Conservation (phyloP, 768 basidiomycete genomes). For the Phaeotremella skinneri region DNA sequence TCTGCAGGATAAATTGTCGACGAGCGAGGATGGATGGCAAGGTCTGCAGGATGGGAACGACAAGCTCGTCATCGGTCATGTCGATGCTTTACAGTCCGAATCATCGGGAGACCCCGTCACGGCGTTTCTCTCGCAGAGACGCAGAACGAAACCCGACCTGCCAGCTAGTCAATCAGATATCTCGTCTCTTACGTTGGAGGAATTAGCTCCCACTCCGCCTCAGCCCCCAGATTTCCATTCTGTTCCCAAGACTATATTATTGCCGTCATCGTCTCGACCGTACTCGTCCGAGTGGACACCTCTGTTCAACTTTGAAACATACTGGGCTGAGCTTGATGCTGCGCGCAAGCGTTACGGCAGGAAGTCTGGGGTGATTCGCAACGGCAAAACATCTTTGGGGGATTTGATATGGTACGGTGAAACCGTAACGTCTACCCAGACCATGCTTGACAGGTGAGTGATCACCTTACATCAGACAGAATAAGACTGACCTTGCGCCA, state of each 20-base stretch:
- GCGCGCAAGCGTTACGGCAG: constrained; percentile 32
- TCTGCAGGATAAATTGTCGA: constrained; percentile 35
- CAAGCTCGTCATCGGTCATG: constrained; percentile 48
- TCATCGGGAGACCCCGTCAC: not conserved
- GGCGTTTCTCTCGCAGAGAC: not conserved
- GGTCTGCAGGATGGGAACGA: constrained; percentile 68
- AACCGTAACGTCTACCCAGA: constrained; percentile 89
- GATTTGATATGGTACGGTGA: constrained; percentile 82
- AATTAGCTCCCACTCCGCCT: constrained; percentile 54
- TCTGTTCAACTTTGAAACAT: constrained; percentile 66
- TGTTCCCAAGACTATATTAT: constrained; percentile 40
- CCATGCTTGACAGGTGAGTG: constrained; percentile 83
- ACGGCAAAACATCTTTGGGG: constrained; percentile 58
- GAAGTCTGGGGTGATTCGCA: constrained; percentile 20
- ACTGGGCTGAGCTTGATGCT: constrained; percentile 59
- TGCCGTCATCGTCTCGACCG: constrained; percentile 25
- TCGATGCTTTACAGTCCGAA: not conserved
- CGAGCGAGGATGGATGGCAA: constrained; percentile 8
- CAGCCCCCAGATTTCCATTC: constrained; percentile 53
- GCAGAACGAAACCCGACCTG: constrained; percentile 18
- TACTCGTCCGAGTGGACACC: constrained; percentile 60
- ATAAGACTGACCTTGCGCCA: constrained; percentile 45
- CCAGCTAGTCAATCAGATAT: constrained; percentile 11
- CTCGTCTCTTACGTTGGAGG: constrained; percentile 22
- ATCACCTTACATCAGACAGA: constrained; percentile 2